Conservation (phyloP, 1,284 basidiomycete genomes). For the Puccinia sorghi region DNA sequence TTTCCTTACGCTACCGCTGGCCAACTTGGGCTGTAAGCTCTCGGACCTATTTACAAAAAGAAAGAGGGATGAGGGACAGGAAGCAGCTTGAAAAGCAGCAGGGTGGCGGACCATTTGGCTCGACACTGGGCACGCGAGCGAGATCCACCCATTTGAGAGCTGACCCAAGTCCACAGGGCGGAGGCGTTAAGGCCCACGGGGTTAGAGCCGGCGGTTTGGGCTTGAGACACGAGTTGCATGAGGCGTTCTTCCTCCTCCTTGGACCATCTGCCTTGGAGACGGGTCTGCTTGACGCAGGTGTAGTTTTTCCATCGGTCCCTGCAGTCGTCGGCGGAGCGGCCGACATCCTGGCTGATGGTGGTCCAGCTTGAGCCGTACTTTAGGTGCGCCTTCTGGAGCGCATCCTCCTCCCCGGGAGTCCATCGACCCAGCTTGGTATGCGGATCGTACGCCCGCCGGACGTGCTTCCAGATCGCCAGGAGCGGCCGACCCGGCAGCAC, state of each 20-base stretch:
- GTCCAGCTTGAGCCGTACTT: conserved; percentile 76
- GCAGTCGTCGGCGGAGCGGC: conserved; percentile 74
- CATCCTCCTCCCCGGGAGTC: conserved; percentile 68
- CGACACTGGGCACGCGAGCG: conserved; percentile 76
- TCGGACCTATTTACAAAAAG: conserved; percentile 66
- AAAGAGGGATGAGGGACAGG: conserved; percentile 26
- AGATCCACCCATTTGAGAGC: conserved; percentile 70
- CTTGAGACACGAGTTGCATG: conserved; percentile 65
- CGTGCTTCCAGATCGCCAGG: conserved; percentile 76
- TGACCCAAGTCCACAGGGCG: conserved; percentile 76
- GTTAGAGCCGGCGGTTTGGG: conserved; percentile 64
- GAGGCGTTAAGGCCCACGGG: conserved; percentile 67
- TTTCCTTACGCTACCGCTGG: conserved; percentile 68
- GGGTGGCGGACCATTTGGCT: conserved; percentile 69
- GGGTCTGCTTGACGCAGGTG: conserved; percentile 66
- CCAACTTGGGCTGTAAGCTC: conserved; percentile 69
- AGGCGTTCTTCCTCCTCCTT: conserved; percentile 72
- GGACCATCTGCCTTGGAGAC: conserved; percentile 67
- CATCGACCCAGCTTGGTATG: conserved; percentile 70
- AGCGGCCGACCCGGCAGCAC: conserved; percentile 73
- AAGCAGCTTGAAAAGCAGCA: neutral
- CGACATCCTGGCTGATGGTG: conserved; percentile 68
- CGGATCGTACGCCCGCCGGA: conserved; percentile 70
- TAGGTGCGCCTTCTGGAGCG: conserved; percentile 68
- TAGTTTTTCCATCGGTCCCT: conserved; percentile 79